Percentiles rank a stretch among this genome's conserved stretches.
Evolutionary conservation across 176 grass and related monocot species (phyloP).

Genomic region (Lolium perenne): DNA sequence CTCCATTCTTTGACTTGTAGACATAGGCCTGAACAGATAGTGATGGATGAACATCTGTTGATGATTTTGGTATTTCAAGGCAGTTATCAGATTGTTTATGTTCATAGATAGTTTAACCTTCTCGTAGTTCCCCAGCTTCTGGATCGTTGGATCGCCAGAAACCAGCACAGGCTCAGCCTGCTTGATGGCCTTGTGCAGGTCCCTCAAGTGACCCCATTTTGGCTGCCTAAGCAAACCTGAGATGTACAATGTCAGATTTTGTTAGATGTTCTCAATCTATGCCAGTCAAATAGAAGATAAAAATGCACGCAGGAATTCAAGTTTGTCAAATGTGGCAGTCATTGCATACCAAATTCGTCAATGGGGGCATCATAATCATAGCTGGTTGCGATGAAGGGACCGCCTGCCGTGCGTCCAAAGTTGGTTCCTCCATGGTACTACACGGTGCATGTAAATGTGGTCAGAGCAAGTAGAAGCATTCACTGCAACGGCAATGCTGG

Average conservation of each 20-base stretch:
- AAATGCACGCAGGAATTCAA: constrained; percentile 18
- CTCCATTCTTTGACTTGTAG: constrained; percentile 70
- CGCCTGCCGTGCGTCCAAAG: constrained; percentile 86
- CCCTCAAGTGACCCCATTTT: constrained; percentile 95
- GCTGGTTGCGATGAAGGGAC: constrained; percentile 91
- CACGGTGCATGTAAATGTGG: constrained; percentile 42
- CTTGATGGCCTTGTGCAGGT: constrained; percentile 95
- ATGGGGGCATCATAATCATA: constrained; percentile 96
- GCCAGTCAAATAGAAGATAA: not conserved
- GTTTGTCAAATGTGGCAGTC: constrained; percentile 37
- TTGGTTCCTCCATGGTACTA: constrained; percentile 99
- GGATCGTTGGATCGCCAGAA: constrained; percentile 63
- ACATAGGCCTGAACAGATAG: constrained; percentile 68
- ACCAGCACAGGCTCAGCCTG: constrained; percentile 63
- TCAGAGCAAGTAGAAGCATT: constrained; percentile 51
- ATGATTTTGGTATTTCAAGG: not conserved
- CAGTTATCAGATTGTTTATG: not conserved
- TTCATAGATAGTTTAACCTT: constrained; percentile 52
- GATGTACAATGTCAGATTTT: not conserved
- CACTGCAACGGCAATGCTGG: constrained; percentile 33
- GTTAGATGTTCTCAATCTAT: constrained; percentile 21
- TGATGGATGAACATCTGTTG: not conserved
- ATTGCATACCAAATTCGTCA: constrained; percentile 83
- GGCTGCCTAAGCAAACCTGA: constrained; percentile 84
- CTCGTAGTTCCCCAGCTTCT: constrained; percentile 67